Evolutionary conservation across 164 flowering plant species (phyloP).

Genomic region (Amborella trichopoda): DNA sequence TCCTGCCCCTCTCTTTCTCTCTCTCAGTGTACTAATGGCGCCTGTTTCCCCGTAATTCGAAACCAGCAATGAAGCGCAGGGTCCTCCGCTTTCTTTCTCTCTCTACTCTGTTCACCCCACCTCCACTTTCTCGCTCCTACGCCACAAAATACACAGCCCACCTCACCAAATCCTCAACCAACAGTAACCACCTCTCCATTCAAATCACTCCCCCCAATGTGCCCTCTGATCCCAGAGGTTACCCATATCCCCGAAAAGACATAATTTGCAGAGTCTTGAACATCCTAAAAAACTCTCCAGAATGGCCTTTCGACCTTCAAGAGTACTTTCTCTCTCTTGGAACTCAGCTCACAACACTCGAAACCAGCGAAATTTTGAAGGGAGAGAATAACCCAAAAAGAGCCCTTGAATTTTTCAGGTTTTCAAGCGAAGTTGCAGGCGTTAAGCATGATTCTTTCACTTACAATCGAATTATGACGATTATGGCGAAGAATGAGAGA

Average conservation of each 20-base stretch:
- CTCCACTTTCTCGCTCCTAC: too few species aligned
- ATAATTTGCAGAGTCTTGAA: constrained; percentile 56
- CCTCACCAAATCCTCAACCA: constrained; percentile 26
- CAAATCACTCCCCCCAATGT: constrained; percentile 27
- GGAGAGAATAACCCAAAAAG: constrained; percentile 32
- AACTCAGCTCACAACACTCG: constrained; percentile 46
- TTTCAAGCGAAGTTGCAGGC: constrained; percentile 31
- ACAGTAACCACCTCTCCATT: constrained; percentile 45
- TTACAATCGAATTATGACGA: constrained; percentile 53
- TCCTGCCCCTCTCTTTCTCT: too few species aligned
- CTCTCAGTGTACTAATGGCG: too few species aligned
- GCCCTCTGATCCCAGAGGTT: constrained; percentile 50
- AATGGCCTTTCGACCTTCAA: constrained; percentile 35
- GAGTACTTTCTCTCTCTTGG: constrained; percentile 41
- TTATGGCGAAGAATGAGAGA: constrained; percentile 35
- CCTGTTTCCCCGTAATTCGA: too few species aligned
- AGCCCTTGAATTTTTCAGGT: constrained; percentile 58
- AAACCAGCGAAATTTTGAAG: constrained; percentile 69
- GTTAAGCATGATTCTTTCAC: constrained; percentile 69
- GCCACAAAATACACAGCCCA: constrained; percentile 80
- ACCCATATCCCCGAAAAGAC: constrained; percentile 72
- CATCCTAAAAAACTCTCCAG: constrained; percentile 28
- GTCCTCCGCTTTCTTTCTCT: too few species aligned
- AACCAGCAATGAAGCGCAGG: too few species aligned
- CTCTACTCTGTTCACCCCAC: too few species aligned